Percentiles rank a stretch among this genome's conserved stretches.
Conservation (phyloP, 495 filamentous ascomycete species). For the Eremomyces bilateralis region DNA sequence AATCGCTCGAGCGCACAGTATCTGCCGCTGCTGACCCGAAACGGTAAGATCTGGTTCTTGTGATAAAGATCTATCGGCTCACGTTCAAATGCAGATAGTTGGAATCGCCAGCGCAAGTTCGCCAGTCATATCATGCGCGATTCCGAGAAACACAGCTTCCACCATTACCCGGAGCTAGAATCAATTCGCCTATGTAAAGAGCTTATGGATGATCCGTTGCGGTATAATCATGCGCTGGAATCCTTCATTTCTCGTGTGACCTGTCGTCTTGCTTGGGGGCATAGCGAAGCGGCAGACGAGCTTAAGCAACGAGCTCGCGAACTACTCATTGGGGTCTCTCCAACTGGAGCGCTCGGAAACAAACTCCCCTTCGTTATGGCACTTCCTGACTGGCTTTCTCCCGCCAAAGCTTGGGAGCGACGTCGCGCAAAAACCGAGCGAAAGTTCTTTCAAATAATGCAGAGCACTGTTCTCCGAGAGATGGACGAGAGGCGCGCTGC, state of each 20-base stretch:
- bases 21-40: conserved; percentile 29
- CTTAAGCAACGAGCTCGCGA: conserved; percentile 34
- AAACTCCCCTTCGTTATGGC: conserved; percentile 22
- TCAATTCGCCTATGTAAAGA: conserved; percentile 28
- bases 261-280: conserved; percentile 36
- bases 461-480: conserved; percentile 12
- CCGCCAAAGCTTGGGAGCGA: conserved; percentile 16
- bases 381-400: conserved; percentile 15
- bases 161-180: conserved; percentile 31
- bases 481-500: conserved; percentile 12
- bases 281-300: conserved; percentile 21
- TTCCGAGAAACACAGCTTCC: conserved; percentile 22
- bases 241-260: conserved; percentile 37
- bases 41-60: conserved; percentile 21
- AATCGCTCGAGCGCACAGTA: conserved; percentile 34
- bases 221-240: conserved; percentile 33
- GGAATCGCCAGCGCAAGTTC: conserved; percentile 36
- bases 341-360: conserved; percentile 29
- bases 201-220: conserved; percentile 20
- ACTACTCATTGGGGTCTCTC: conserved; percentile 34
- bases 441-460: conserved; percentile 17
- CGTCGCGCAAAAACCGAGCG: conserved; percentile 15
- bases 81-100: conserved; percentile 23
- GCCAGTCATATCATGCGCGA: conserved; percentile 31
- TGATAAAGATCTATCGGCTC: not conserved